phyloP scores from a whole-genome alignment of 2,329 filamentous ascomycete species.

The Stemphylium vesicarium region DNA sequence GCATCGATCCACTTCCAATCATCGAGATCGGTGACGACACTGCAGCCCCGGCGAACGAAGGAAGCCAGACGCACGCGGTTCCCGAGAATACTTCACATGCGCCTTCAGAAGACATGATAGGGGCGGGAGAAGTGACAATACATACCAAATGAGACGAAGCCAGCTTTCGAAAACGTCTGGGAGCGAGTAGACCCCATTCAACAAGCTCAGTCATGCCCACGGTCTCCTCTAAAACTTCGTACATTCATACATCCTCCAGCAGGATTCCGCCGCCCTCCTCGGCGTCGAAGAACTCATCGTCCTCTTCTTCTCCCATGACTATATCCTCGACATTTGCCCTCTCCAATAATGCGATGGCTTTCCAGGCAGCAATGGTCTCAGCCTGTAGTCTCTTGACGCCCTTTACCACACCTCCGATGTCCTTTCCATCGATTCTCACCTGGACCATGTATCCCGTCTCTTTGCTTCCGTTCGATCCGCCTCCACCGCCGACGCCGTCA shows the following conservation, averaged over 20 bases:
- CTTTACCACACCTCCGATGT: slow-evolving; percentile 42
- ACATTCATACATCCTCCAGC: slow-evolving; percentile 3
- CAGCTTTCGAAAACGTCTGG: too few species aligned
- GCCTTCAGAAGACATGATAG: too few species aligned
- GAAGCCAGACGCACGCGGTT: too few species aligned
- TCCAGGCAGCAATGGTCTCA: slow-evolving; percentile 49
- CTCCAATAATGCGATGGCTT: slow-evolving; percentile 35
- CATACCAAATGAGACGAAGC: too few species aligned
- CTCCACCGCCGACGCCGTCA: slow-evolving; percentile 11
- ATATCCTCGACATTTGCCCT: neutral
- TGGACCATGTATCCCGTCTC: slow-evolving; percentile 36
- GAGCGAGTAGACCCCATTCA: neutral
- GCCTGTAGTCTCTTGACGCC: slow-evolving; percentile 46
- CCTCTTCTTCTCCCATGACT: slow-evolving; percentile 13
- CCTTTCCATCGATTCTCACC: slow-evolving; percentile 43
- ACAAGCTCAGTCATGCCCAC: too few species aligned
- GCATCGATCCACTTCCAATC: too few species aligned
- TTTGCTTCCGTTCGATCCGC: neutral
- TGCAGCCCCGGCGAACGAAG: too few species aligned
- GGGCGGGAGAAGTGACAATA: too few species aligned
- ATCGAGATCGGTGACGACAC: too few species aligned
- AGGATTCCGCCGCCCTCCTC: slow-evolving; percentile 19
- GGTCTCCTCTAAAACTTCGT: neutral
- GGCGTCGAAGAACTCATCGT: slow-evolving; percentile 26
- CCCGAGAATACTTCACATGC: too few species aligned